These are phyloP conservation scores for Gossypium arboreum DNA, from an alignment of 345 rosid genomes.

Conservation along the genomic window DNA sequence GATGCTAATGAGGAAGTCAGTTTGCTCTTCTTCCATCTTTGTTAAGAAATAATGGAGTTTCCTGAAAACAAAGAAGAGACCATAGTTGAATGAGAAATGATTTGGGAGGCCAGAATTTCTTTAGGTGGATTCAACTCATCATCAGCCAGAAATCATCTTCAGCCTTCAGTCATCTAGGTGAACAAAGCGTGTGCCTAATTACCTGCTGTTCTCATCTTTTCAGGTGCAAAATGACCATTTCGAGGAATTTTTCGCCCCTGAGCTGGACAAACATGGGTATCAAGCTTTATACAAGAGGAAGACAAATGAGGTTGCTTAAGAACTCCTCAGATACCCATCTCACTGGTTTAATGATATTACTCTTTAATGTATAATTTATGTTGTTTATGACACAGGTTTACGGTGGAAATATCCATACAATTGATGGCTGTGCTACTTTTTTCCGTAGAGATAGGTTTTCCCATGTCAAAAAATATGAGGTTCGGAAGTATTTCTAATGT, in stretches of 20 bases:
- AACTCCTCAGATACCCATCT: background rate
- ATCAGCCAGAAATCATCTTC: background rate
- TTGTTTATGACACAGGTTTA: conserved; percentile 51
- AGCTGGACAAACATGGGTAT: conserved; percentile 93
- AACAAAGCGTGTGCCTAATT: background rate
- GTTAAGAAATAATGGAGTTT: background rate
- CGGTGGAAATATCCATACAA: conserved; percentile 46
- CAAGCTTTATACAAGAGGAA: conserved; percentile 82
- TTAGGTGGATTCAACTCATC: background rate
- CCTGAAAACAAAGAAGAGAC: background rate
- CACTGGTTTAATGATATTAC: background rate
- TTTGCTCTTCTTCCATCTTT: background rate
- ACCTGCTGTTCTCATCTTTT: conserved; percentile 17
- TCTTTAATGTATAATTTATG: background rate
- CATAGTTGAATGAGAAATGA: background rate
- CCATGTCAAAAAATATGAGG: conserved; percentile 98
- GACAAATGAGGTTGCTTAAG: conserved; percentile 70
- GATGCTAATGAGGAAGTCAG: background rate
- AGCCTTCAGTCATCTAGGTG: background rate
- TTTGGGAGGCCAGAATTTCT: background rate
- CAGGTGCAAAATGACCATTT: conserved; percentile 94
- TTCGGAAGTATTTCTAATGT: conserved; percentile 24
- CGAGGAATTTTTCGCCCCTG: conserved; percentile 83
- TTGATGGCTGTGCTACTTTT: conserved; percentile 96
- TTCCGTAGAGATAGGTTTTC: conserved; percentile 92